Conservation (phyloP, 2,329 filamentous ascomycete genomes). For the Xylaria sp. region DNA sequence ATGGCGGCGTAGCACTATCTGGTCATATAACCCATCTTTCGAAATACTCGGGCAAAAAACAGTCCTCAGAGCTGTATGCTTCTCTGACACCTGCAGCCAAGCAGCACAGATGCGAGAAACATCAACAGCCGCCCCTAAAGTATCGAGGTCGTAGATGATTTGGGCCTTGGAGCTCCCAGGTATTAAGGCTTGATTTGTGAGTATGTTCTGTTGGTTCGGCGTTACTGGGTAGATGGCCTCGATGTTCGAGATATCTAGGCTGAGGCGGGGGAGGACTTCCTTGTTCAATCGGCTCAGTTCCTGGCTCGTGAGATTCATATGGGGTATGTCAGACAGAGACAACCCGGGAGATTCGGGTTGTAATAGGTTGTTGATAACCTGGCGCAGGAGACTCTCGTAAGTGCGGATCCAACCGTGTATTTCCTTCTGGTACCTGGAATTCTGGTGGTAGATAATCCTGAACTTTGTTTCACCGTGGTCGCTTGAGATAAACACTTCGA, state of each 20-base stretch:
- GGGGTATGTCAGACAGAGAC: constrained; percentile 53
- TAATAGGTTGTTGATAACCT: constrained; percentile 47
- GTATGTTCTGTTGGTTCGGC: constrained; percentile 51
- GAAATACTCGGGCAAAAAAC: constrained; percentile 56
- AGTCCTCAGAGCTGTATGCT: constrained; percentile 51
- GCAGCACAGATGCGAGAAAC: constrained; percentile 49
- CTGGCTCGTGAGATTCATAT: constrained; percentile 51
- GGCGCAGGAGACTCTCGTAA: constrained; percentile 50
- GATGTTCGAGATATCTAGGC: constrained; percentile 49
- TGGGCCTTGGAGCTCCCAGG: constrained; percentile 48
- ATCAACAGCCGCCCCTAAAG: constrained; percentile 44
- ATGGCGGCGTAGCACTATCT: constrained; percentile 49
- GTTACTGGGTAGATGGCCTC: constrained; percentile 54
- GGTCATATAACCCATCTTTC: constrained; percentile 52
- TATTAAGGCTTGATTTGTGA: constrained; percentile 48
- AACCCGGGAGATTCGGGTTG: constrained; percentile 48
- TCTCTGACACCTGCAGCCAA: constrained; percentile 53
- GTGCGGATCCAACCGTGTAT: constrained; percentile 51
- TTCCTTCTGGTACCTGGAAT: constrained; percentile 45
- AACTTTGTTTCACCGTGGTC: constrained; percentile 50
- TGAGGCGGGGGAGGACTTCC: constrained; percentile 44
- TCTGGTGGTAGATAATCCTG: constrained; percentile 49
- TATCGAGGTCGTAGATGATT: constrained; percentile 51
- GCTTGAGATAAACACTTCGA: constrained; percentile 53
- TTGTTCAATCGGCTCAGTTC: constrained; percentile 48